Base-by-base conservation (phyloP, 306 rosid genomes). In the Malus sylvestris region DNA sequence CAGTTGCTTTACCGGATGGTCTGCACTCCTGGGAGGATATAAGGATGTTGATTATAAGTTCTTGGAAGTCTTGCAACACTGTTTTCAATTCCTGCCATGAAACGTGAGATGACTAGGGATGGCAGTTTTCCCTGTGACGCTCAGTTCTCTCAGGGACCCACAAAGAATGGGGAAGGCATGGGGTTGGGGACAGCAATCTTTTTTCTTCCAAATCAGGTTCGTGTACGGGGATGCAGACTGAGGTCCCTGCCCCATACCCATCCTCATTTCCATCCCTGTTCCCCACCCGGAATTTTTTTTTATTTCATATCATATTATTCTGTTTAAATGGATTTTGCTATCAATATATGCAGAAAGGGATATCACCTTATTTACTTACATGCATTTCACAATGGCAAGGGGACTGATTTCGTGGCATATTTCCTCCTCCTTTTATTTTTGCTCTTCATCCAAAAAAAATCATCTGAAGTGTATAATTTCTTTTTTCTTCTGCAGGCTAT, bases 401-500 rank as follows among this genome's bases (percentile, higher is more conserved):
- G 61, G 18, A 15, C 8, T 40, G 40, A 15, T 72, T 42, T 38
- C 38, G 12, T 29, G 66, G 67, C 23, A n/a, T 72, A 64, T 40
- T 23, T 19, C 67, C 60, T 38, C 9, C 59, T 65, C 22, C 51
- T 35, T 6, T 27, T 14, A 25, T 23, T 52, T 22, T 22, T 29
- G 72, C 49, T 11, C 49, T 67, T 73, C 38, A 12, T 27, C 66
- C n/a, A 40, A 8, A 60, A 57, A 10, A 57, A 60, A 5, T 49
- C 69, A 73, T 19, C 30, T 18, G 20, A 65, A 6, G 8, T 13
- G 52, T 67, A 23, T 9, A 49, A 67, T 59, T 27, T 38, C 61
- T 67, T 80, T 70, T 75, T 61, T 61, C 69, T 85, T 74, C 29
- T 89, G 89, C 96, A 95, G 99, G 92, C 99, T 80, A 69, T 51